phyloP scores from a whole-genome alignment of 1,284 basidiomycete genomes.

The Violaceomyces palustris region DNA sequence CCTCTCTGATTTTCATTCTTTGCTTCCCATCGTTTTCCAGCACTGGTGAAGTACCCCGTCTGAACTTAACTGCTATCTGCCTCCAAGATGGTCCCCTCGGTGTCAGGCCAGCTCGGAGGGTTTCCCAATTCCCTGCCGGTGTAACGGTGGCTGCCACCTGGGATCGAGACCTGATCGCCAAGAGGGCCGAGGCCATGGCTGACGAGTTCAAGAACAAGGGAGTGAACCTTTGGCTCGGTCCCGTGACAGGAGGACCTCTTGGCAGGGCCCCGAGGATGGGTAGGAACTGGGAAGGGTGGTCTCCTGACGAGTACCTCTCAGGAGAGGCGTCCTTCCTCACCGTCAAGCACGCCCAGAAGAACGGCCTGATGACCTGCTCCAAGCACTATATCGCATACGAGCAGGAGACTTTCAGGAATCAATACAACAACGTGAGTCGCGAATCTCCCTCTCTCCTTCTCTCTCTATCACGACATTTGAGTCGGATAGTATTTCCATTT shows the following conservation, averaged over 20 bases:
- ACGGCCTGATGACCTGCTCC: constrained; percentile 42
- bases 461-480: too few species aligned
- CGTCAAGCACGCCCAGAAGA: constrained; percentile 32
- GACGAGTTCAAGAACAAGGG: constrained; percentile 72
- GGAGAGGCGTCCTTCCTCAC: constrained; percentile 28
- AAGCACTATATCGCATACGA: constrained; percentile 53
- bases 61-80: constrained; percentile 66
- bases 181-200: constrained; percentile 71
- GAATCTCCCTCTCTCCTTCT: too few species aligned
- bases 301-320: constrained; percentile 22
- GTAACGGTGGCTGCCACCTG: constrained; percentile 68
- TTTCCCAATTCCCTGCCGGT: constrained; percentile 63
- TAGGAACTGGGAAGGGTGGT: constrained; percentile 69
- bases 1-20: too few species aligned
- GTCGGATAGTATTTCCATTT: too few species aligned
- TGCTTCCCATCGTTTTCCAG: too few species aligned
- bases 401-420: constrained; percentile 38
- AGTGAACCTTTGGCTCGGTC: constrained; percentile 65
- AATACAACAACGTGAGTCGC: constrained; percentile 8
- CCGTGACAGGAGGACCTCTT: constrained; percentile 47
- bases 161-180: constrained; percentile 66
- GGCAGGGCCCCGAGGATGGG: constrained; percentile 64
- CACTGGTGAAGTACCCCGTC: constrained; percentile 56
- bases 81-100: constrained; percentile 61
- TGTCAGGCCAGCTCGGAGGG: constrained; percentile 55